phyloP scores from a whole-genome alignment of 495 filamentous ascomycete species.

The Penicillium fimorum region DNA sequence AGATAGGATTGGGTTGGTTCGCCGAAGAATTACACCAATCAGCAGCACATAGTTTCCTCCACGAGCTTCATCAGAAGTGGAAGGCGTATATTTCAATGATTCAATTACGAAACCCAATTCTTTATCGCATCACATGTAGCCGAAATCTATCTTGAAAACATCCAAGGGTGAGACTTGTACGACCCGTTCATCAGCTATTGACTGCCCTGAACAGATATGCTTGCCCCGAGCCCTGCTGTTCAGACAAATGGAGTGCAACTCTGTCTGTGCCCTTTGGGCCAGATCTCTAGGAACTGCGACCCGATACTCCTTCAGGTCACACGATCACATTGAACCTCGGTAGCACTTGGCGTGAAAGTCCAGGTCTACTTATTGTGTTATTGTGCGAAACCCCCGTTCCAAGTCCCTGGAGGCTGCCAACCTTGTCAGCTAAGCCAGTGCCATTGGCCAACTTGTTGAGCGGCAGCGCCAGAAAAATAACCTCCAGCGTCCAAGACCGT shows the following conservation, averaged over 20 bases:
- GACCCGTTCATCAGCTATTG: background rate
- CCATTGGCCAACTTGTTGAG: background rate
- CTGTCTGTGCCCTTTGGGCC: background rate
- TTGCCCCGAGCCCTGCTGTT: background rate
- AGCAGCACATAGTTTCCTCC: slow-evolving; percentile 8
- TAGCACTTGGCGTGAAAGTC: background rate
- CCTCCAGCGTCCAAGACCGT: background rate
- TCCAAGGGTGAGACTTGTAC: background rate
- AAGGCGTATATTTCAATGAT: background rate
- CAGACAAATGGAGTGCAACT: background rate
- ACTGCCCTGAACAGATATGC: background rate
- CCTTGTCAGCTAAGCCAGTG: background rate
- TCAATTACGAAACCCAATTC: background rate
- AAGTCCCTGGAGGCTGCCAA: background rate
- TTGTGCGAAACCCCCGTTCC: background rate
- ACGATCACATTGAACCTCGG: slow-evolving; percentile 8
- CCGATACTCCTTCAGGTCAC: slow-evolving; percentile 1
- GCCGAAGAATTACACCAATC: slow-evolving; percentile 5
- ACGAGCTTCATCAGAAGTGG: background rate
- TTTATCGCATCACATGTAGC: slow-evolving; percentile 5
- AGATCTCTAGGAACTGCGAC: slow-evolving; percentile 1
- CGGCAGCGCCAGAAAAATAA: background rate
- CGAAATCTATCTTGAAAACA: background rate
- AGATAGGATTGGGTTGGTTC: slow-evolving; percentile 11
- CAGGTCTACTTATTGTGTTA: background rate